Percentiles rank a stretch among this genome's conserved stretches.
phyloP scores from a whole-genome alignment of 2,329 filamentous ascomycete genomes.

The Fusarium neocosmosporiellum region DNA sequence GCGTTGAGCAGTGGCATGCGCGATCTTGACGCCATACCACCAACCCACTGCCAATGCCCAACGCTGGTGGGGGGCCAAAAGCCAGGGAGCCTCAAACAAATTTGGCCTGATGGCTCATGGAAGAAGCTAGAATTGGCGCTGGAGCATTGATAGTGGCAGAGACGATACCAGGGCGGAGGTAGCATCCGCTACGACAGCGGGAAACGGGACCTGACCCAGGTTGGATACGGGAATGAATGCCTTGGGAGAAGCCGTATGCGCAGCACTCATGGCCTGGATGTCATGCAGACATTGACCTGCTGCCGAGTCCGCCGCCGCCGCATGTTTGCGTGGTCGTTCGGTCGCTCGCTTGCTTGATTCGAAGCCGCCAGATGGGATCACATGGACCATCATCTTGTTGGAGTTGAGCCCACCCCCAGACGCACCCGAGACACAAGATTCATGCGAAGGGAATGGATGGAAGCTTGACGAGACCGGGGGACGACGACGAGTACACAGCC shows the following conservation, averaged over 20 bases:
- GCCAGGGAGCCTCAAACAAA: slow-evolving; percentile 24
- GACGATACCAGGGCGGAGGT: slow-evolving; percentile 10
- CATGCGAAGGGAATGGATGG: slow-evolving; percentile 13
- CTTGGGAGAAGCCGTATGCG: slow-evolving; percentile 10
- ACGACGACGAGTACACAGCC: not conserved
- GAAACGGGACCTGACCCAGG: not conserved
- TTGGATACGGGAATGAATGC: slow-evolving; percentile 14
- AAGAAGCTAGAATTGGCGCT: slow-evolving; percentile 33
- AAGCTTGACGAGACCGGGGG: not conserved
- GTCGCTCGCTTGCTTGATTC: slow-evolving; percentile 24
- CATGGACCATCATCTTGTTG: slow-evolving; percentile 33
- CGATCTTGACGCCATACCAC: no score
- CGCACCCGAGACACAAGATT: slow-evolving; percentile 29
- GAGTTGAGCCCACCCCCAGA: slow-evolving; percentile 37
- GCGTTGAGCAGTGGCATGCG: no score
- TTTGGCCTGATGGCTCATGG: slow-evolving; percentile 32
- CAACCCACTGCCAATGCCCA: slow-evolving; percentile 38
- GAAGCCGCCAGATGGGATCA: slow-evolving; percentile 35
- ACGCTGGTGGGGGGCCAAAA: slow-evolving; percentile 33
- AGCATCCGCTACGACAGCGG: slow-evolving; percentile 18
- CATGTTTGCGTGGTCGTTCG: slow-evolving; percentile 25
- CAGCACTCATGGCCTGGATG: slow-evolving; percentile 31
- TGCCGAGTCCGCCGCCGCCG: slow-evolving; percentile 21
- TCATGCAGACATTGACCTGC: slow-evolving; percentile 40
- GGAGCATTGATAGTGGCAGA: slow-evolving; percentile 12